Conservation (phyloP, 768 basidiomycete genomes). For the Dioszegia aurantiaca region DNA sequence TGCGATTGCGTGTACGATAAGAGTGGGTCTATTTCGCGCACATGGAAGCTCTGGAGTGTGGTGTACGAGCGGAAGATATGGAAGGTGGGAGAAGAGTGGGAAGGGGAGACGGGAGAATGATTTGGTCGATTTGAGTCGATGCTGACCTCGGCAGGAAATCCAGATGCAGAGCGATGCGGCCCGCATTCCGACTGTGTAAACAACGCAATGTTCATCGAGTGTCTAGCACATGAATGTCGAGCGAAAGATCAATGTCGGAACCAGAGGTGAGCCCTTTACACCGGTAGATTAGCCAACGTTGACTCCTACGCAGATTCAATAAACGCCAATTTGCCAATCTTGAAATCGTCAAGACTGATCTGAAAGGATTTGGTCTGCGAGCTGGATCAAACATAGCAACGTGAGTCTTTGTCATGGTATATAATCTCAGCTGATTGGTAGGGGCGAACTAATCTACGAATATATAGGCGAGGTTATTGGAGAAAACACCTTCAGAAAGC, state of each 20-base stretch:
- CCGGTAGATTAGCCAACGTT: neutral
- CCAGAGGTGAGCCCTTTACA: conserved; percentile 66
- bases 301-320: conserved; percentile 66
- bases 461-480: conserved; percentile 96
- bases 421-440: conserved; percentile 50
- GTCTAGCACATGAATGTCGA: conserved; percentile 82
- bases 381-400: conserved; percentile 59
- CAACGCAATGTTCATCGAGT: conserved; percentile 93
- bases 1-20: conserved; percentile 86
- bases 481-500: conserved; percentile 78
- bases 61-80: no score
- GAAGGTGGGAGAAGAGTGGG: no score
- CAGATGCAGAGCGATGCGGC: conserved; percentile 70
- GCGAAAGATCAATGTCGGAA: conserved; percentile 80
- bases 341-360: conserved; percentile 86
- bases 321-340: conserved; percentile 77
- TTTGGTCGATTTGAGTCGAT: no score
- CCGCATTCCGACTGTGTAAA: conserved; percentile 92
- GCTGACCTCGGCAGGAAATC: conserved; percentile 57
- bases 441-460: conserved; percentile 92
- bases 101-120: no score
- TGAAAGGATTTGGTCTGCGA: conserved; percentile 91
- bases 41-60: no score
- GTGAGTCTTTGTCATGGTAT: conserved; percentile 32
- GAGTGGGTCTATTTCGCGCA: conserved; percentile 75